Evolutionary conservation across 2,329 filamentous ascomycete species (phyloP), one percentile per base, ranked within the genome.

Genomic region (Cercospora zeina): DNA sequence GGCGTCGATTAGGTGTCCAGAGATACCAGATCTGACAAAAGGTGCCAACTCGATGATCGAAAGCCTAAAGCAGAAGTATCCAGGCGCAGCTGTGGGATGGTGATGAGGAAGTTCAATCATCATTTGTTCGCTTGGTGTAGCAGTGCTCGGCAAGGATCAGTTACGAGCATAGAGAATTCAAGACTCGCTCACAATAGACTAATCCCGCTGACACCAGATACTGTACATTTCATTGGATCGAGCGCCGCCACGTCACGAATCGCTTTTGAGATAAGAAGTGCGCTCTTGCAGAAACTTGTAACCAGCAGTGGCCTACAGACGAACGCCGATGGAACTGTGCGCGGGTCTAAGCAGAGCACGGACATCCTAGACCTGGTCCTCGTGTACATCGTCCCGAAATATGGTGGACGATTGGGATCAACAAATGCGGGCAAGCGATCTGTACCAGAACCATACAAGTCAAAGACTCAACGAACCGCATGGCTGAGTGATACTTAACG

Each of bases 21-120:
- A 56, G 16, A 51, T 61, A 9, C 53, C 51, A 31, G 59, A 61
- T 37, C 30, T 61, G 9, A 50, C 53, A 9, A 34, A 33, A 16
- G 53, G 59, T 34, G 59, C 37, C n/a, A 21, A 49, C 3, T 31
- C 59, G 11, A n/a, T 61, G 2, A 16, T 54, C 5, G 37, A 50
- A 14, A 49, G 50, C 9, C 30, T 61, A 11, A 31, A 56, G 42
- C 6, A 37, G 30, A 50, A 27, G 24, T 61, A 56, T 31, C 59
- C 59, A 1, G 59, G 59, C 10, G 59, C 59, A 14, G 39, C 50
- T n/a, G 19, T 14, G 36, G 10, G 13, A 50, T 58, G 30, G 39
- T 34, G 33, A 34, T 34, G 33, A 34, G 33, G 33, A 34, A 2
- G 3, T n/a, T n/a, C n/a, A n/a, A n/a, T 34, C 11, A 34, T 3